Base-by-base conservation (phyloP, 176 grass and related monocot genomes). In the Cenchrus americanus region DNA sequence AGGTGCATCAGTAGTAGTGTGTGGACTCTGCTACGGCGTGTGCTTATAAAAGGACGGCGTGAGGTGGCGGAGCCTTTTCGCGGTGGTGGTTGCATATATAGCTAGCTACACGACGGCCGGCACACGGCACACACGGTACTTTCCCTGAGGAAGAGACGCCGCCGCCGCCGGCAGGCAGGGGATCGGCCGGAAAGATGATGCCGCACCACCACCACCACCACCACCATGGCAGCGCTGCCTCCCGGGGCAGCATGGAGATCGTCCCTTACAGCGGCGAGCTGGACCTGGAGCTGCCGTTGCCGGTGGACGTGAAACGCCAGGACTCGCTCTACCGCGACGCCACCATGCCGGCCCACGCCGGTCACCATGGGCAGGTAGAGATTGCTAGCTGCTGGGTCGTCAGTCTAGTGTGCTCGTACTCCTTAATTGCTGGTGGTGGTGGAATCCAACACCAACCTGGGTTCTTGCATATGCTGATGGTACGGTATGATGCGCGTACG, bases 291-390 rank as follows among this genome's bases (percentile, higher is more conserved):
- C 78, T 70, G 63, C 73, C 77, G 57, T 0, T 37, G 34, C 17
- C 75, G 71, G 1, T 53, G 14, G 87, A 85, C 32, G 82, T 85
- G 4, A 54, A 18, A 54, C 78, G 88, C 14, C 88, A 90, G 83
- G 88, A 90, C 78, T 90, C 88, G 60, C 88, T 86, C 21, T 86
- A 78, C 78, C 83, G 66, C 47, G 88, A 90, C 83, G 88, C 88
- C 14, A 90, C 65, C 10, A 85, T 83, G 55, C 78, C 82, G 1
- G 78, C 83, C 1, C 83, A 86, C 40, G 71, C 10, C 66, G 58
- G 15, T 37, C 83, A 77, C 72, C 83, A 86, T 49, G 78, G 77
- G 10, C 88, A 82, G 88, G 83, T 84, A 71, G 10, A 43, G 42
- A 5, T 43, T 43, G 42, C 42, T 43, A 7, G 42, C 42, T 43